Conservation (phyloP, 768 basidiomycete genomes). For the Stropharia rugosoannulata region DNA sequence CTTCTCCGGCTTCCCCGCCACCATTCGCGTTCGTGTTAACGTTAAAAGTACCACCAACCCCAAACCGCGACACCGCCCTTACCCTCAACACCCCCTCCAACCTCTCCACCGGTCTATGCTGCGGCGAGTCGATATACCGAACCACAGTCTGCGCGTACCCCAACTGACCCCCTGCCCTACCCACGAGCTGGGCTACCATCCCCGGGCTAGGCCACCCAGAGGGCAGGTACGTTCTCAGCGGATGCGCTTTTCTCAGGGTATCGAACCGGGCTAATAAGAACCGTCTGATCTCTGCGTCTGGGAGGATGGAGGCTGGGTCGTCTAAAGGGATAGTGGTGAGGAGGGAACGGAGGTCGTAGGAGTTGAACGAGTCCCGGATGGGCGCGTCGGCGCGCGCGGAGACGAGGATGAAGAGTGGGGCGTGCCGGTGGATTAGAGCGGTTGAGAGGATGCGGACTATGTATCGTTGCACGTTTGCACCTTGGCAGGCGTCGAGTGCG, state of each 20-base stretch:
- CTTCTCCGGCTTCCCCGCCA: too few relatives aligned
- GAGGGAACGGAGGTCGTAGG: slow-evolving; percentile 24
- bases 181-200: slow-evolving; percentile 11
- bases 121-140: slow-evolving; percentile 24
- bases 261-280: slow-evolving; percentile 24
- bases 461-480: slow-evolving; percentile 25
- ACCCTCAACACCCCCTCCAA: slow-evolving; percentile 22
- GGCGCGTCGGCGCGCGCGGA: slow-evolving; percentile 26
- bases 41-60: too few relatives aligned
- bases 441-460: slow-evolving; percentile 27
- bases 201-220: slow-evolving; percentile 18
- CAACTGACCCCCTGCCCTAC: slow-evolving; percentile 26
- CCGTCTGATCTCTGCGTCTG: slow-evolving; percentile 23
- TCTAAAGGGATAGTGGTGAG: slow-evolving; percentile 24
- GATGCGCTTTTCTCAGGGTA: slow-evolving; percentile 21
- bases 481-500: slow-evolving; percentile 25
- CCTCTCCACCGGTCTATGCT: slow-evolving; percentile 25
- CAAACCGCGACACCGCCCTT: too few relatives aligned
- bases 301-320: slow-evolving; percentile 16
- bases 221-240: slow-evolving; percentile 22
- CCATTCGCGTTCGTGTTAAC: too few relatives aligned
- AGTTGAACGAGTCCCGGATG: slow-evolving; percentile 27
- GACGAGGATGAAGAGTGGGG: slow-evolving; percentile 27
- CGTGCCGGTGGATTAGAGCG: slow-evolving; percentile 21
- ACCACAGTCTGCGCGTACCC: slow-evolving; percentile 27